These are phyloP conservation scores for Podaxis carcinomalis DNA, from an alignment of 768 basidiomycete species.

Conservation along the genomic window DNA sequence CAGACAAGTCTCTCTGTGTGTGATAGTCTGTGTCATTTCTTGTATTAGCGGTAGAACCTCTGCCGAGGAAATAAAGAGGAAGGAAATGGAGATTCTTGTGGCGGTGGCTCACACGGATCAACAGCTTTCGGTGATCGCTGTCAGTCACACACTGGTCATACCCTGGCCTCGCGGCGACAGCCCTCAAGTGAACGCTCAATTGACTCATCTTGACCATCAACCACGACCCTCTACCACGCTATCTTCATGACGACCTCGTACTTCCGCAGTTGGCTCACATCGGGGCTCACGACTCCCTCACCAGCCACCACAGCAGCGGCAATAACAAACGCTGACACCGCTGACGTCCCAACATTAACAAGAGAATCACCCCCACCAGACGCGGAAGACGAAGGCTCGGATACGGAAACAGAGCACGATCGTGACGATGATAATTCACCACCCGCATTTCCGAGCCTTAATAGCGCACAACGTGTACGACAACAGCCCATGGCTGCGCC, in stretches of 20 bases:
- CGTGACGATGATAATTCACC: slow-evolving; percentile 52
- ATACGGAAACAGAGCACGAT: slow-evolving; percentile 30
- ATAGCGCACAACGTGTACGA: slow-evolving; percentile 64
- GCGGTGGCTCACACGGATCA: slow-evolving; percentile 1
- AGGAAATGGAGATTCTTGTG: neutral
- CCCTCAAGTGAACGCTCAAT: neutral
- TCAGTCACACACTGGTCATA: neutral
- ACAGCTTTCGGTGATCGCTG: neutral
- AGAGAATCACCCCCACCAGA: slow-evolving; percentile 36
- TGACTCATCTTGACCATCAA: slow-evolving; percentile 6
- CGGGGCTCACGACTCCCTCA: slow-evolving; percentile 25
- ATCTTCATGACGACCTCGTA: slow-evolving; percentile 47
- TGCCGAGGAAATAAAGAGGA: too few relatives aligned
- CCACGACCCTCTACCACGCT: neutral
- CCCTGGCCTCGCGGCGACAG: neutral
- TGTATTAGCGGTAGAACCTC: neutral
- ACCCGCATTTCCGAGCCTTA: slow-evolving; percentile 69
- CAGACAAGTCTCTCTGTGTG: neutral
- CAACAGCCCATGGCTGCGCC: slow-evolving; percentile 9
- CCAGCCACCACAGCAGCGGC: slow-evolving; percentile 20
- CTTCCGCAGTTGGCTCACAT: slow-evolving; percentile 53
- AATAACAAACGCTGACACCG: slow-evolving; percentile 15
- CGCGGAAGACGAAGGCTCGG: slow-evolving; percentile 35
- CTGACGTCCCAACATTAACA: slow-evolving; percentile 29
- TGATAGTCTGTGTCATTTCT: neutral